Conservation (phyloP, 2,329 filamentous ascomycete species). For the Penicillium sp. region DNA sequence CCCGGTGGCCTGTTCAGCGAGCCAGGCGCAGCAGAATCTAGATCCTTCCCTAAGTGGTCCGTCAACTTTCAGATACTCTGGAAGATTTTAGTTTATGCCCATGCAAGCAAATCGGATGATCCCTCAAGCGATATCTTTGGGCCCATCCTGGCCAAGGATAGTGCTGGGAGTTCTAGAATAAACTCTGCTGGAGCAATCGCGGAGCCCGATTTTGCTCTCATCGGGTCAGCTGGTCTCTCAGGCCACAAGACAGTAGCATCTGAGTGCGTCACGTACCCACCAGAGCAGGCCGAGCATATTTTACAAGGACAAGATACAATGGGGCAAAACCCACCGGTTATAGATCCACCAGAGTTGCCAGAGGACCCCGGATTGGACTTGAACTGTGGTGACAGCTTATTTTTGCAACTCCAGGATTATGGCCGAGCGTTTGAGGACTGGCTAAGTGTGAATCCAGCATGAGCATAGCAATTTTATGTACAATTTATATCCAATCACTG, state of each 20-base stretch:
- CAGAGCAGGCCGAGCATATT: constrained; percentile 28
- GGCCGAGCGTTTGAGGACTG: constrained; percentile 42
- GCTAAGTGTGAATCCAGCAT: constrained; percentile 31
- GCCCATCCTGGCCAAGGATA: constrained; percentile 19
- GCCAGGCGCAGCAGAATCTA: neutral
- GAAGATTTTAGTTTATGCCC: constrained; percentile 44
- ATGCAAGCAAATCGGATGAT: constrained; percentile 32
- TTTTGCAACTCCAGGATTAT: constrained; percentile 42
- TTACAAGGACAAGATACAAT: constrained; percentile 6
- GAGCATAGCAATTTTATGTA: neutral
- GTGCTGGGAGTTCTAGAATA: constrained; percentile 7
- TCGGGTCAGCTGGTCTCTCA: constrained; percentile 45
- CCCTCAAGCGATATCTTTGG: constrained; percentile 23
- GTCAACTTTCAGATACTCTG: constrained; percentile 43
- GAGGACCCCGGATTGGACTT: constrained; percentile 12
- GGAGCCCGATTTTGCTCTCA: constrained; percentile 40
- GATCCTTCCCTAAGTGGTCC: constrained; percentile 30
- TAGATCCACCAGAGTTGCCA: constrained; percentile 9
- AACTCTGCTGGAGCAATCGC: constrained; percentile 15
- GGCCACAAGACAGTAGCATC: constrained; percentile 44
- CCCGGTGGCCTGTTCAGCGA: constrained; percentile 18
- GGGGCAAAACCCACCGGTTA: constrained; percentile 9
- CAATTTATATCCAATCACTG: neutral
- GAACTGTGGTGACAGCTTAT: constrained; percentile 28
- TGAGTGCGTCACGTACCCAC: constrained; percentile 41